Evolutionary conservation across 495 filamentous ascomycete genomes (phyloP), one percentile per base, ranked within the genome.

Genomic region (Penicillium robsamsonii): DNA sequence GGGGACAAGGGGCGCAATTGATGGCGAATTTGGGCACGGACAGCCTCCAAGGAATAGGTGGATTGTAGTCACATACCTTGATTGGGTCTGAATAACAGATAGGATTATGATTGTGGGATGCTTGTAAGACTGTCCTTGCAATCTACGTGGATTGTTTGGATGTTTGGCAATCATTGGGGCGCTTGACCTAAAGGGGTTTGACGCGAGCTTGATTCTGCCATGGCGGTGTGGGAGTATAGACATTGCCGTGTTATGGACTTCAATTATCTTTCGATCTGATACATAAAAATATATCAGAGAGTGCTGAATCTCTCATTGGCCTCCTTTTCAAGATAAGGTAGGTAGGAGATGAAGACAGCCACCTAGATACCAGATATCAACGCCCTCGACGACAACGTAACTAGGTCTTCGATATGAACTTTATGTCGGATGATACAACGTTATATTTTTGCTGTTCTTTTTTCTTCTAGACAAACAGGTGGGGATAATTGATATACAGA

Each of bases 121-220:
- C 20, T 27, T 40, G 29, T 12, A 47, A 29, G 45, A 47, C 17
- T 47, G 8, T 9, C 5, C 29, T 33, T 17, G n/a, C 25, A 47
- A 30, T 48, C 8, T n/a, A 56, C 31, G 24, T 40, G 45, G 44
- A 56, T 31, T 48, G 31, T 56, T 54, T 54, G 41, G 52, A 46
- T 54, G 42, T 46, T 54, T 54, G 41, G 52, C 52, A 38, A 54
- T 54, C 50, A 42, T 30, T 17, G 24, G 37, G 27, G 27, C 50
- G 50, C 38, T 40, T 52, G 41, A 13, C 51, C 22, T 12, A 53
- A 53, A 53, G 41, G 18, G 20, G 52, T 38, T 37, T 54, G 44
- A 43, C 10, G 22, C n/a, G 11, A 27, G 12, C n/a, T 46, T 45
- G 15, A n/a, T 46, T 46, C 29, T 54, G 52, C 52, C 52, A 38